These are phyloP conservation scores for Tuber melanosporum DNA, from an alignment of 495 filamentous ascomycete species.

Conservation along the genomic window DNA sequence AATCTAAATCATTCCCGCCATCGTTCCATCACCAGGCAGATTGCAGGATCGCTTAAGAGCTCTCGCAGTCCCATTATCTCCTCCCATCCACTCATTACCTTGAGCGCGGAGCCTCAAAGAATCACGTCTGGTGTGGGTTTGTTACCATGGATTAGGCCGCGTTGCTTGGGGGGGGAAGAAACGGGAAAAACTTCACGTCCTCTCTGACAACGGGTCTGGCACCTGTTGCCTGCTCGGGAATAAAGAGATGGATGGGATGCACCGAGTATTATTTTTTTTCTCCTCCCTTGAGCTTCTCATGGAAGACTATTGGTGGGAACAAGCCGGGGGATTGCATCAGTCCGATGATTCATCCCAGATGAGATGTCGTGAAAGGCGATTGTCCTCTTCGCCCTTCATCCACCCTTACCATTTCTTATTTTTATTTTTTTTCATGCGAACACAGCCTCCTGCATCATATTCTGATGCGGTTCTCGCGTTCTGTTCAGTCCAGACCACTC, in stretches of 20 bases:
- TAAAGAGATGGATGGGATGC: not conserved
- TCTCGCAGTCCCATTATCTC: not conserved
- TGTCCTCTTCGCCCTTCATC: not conserved
- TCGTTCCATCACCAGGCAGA: conserved; percentile 3
- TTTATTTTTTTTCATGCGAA: not conserved
- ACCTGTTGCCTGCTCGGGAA: not conserved
- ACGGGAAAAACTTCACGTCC: not conserved
- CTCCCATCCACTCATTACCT: not conserved
- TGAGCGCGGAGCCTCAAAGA: not conserved
- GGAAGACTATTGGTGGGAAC: not conserved
- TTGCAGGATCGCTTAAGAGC: conserved; percentile 2
- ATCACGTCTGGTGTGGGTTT: conserved; percentile 2
- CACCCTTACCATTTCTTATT: not conserved
- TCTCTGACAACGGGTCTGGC: not conserved
- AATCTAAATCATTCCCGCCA: not conserved
- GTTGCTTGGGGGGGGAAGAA: not conserved
- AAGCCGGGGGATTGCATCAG: not conserved
- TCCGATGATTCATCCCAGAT: not conserved
- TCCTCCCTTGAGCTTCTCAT: not conserved
- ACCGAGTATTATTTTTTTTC: not conserved
- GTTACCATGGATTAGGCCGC: not conserved
- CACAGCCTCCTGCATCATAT: not conserved
- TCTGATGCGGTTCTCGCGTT: not conserved
- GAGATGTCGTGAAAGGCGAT: not conserved
- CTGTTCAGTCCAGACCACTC: not conserved